Base-by-base conservation (phyloP, 1,139 yeast genomes). In the Magnusiomyces clavatus region DNA sequence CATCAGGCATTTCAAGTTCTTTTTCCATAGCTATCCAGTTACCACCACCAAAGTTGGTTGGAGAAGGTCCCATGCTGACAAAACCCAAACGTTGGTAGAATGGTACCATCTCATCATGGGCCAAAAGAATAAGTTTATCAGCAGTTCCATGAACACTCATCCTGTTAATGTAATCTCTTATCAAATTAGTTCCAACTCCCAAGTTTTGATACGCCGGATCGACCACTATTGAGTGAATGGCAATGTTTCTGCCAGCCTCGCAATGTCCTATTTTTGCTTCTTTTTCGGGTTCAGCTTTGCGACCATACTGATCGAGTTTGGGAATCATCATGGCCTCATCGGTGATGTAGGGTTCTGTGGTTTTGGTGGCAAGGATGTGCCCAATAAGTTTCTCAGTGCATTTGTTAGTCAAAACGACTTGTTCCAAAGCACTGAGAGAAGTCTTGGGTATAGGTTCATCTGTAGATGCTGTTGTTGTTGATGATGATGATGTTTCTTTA, bases 131-230 rank as follows among this genome's bases (percentile, higher is more conserved):
- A 51, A 92, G 81, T 61, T 81, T 77, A 59, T 83, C 87, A 50
- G 95, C 97, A 58, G 88, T 81, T 61, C 83, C 88, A 65, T 88
- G 95, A 65, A 89, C 88, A 45, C 89, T 80, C 68, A 92, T 74
- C 62, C 90, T 87, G 69, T 92, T 97, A 57, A 90, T 79, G 69
- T 87, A 92, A 70, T 92, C 98, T 61, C 86, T 89, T 64, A 90
- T 70, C 64, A 92, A 71, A 57, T 88, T 73, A 14, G 95, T 81
- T 10, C 95, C 97, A 56, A 92, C 74, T 63, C 85, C 86, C 69
- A 81, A 79, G 54, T 89, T 86, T 66, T 84, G 88, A 78, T 82
- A 87, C 44, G 81, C 81, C 31, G 92, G 87, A 59, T 81, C 82
- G 40, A 92, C 79, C 4, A 82, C 90, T 48, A 92, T 74, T 2